Base-by-base conservation (phyloP, 768 basidiomycete species). In the Tubosaeta sp. region DNA sequence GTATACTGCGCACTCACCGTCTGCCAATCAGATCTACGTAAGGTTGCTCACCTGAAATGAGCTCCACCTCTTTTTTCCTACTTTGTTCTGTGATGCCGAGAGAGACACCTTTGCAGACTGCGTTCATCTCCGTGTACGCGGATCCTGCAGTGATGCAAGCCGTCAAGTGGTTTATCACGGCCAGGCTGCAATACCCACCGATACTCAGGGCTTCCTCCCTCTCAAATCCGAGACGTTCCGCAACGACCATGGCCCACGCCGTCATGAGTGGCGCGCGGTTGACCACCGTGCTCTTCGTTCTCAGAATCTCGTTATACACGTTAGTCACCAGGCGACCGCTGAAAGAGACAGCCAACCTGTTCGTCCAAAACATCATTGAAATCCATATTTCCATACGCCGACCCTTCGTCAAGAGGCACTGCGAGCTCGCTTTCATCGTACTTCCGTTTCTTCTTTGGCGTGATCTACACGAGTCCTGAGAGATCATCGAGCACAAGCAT, bases 251-350 rank as follows among this genome's bases (percentile, higher is more conserved):
- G 2, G 91, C 83, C 95, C 95, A 98, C 2, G 88, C 92, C 49
- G 86, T 93, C 89, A 97, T 90, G 40, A 97, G 76, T 0, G 95
- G 95, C 1, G 95, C 94, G 21, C 95, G 84, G 67, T 98, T 98
- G 40, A 90, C 78, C 18, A 91, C 76, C 18, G 81, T 76, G 8
- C 73, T 76, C 57, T 90, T 86, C 18, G 67, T 68, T 54, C 67
- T 73, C 38, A 96, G 74, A 8, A 74, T 65, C 89, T 92, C 52
- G 24, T 48, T 24, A 21, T 40, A 40, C 4, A n/a, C 34, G 46
- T 57, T 36, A 44, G 49, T 12, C 25, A 4, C 27, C 3, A 35
- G 13, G 31, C 8, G 7, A 49, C 11, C 1, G 30, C 19, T 21
- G 14, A 40, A 32, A 13, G 18, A 45, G 19, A 30, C 40, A 40